Base-by-base conservation (phyloP, 768 basidiomycete genomes). In the Mycena haematopus region DNA sequence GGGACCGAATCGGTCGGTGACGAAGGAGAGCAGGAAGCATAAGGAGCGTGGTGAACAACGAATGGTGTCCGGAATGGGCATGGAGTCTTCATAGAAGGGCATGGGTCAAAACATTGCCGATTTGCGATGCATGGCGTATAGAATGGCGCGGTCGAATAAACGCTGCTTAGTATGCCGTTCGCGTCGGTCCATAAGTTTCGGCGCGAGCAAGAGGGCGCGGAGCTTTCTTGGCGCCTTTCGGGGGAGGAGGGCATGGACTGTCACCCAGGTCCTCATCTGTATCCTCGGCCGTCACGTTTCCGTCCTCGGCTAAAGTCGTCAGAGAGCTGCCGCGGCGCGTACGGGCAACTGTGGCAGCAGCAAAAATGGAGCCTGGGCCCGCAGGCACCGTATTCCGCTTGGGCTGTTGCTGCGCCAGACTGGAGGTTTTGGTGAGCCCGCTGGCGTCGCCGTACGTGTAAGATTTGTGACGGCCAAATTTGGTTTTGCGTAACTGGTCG, bases 391-490 rank as follows among this genome's bases (percentile, higher is more conserved):
- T 90, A 69, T 84, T 92, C 70, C 88, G 84, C 72, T 89, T 93
- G 44, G 79, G 72, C 66, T 78, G 79, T 55, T 73, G 79, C 65
- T 78, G 82, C 49, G 73, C 72, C 11, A 76, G 60, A 27, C 74
- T 68, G 40, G 78, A 68, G 29, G 75, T 73, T 67, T 82, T 84
- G 66, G 71, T 75, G 66, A 78, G 76, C 24, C 80, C 77, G 22
- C 21, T 22, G 44, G 44, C 44, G 46, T 97, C 95, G n/a, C 95
- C 95, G 69, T 94, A 96, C 0, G 95, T 89, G 70, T 94, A 97
- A 0, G 93, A 95, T 71, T 92, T 92, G 60, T 94, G 93, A 58
- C 95, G 89, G 33, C 91, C 89, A 72, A 95, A 95, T 72, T 91
- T 92, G 64, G 82, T 84, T 72, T 88, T 92, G 66, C 96, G 91